A percentile compares a stretch with the other conserved stretches of the same genome.
These are phyloP conservation scores for Fusarium odoratissimum DNA, from an alignment of 2,329 filamentous ascomycete genomes.

Conservation along the genomic window DNA sequence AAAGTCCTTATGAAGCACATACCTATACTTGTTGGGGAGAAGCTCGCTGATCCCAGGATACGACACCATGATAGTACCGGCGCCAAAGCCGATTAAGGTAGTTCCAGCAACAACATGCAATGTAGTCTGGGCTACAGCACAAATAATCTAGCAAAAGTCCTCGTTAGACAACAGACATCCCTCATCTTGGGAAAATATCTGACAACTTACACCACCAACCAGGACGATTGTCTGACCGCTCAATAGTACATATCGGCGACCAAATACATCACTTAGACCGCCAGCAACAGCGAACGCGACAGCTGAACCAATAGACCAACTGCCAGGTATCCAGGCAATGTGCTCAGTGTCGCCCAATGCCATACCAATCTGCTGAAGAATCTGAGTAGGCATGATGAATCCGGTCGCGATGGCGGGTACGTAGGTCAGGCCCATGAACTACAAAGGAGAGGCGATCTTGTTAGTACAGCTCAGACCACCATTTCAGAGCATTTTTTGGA, in stretches of 20 bases:
- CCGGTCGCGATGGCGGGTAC: constrained; percentile 14
- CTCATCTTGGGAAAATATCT: accelerated
- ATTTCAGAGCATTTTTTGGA: accelerated
- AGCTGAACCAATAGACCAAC: constrained; percentile 12
- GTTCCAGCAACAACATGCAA: constrained; percentile 6
- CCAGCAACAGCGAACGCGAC: constrained; percentile 13
- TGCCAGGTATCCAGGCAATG: constrained; percentile 14
- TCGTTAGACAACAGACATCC: neutral
- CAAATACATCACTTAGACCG: constrained; percentile 13
- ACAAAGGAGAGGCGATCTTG: neutral
- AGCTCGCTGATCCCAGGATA: constrained; percentile 14
- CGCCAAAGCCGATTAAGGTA: constrained; percentile 11
- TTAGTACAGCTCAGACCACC: neutral
- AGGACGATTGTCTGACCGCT: constrained; percentile 6
- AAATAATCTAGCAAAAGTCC: neutral
- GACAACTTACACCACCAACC: neutral
- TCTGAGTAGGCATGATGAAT: constrained; percentile 14
- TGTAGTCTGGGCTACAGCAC: neutral
- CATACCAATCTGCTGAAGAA: constrained; percentile 13
- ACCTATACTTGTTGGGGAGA: constrained; percentile 15
- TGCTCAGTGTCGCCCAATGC: constrained; percentile 1
- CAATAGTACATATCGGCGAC: constrained; percentile 6
- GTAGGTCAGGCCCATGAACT: constrained; percentile 18
- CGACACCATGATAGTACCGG: constrained; percentile 9
- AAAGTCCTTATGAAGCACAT: neutral